Evolutionary conservation across 495 filamentous ascomycete species (phyloP).

Genomic region (Pyronema domesticum): DNA sequence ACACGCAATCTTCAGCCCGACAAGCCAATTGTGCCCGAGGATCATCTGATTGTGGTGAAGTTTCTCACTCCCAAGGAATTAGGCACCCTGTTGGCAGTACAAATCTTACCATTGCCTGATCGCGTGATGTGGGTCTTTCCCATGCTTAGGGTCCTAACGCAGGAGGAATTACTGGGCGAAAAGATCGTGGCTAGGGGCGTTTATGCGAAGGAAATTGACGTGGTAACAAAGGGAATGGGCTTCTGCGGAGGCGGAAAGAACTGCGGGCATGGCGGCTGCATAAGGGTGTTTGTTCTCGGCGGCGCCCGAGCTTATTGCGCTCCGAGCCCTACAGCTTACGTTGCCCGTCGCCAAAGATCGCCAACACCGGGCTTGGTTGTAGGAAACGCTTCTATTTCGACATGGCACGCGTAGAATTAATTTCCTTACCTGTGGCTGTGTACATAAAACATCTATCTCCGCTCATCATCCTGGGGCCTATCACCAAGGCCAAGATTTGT

Average conservation of each 20-base stretch:
- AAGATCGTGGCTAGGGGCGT: conserved; percentile 5
- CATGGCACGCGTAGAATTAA: too few species aligned
- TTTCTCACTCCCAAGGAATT: conserved; percentile 14
- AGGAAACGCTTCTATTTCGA: too few species aligned
- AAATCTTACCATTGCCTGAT: conserved; percentile 8
- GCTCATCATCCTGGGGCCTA: too few species aligned
- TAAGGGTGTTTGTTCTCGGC: too few species aligned
- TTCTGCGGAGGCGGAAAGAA: conserved; percentile 9
- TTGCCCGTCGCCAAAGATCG: too few species aligned
- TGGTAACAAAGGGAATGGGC: conserved; percentile 10
- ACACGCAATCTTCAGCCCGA: not conserved
- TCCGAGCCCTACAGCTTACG: too few species aligned
- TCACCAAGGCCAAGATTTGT: too few species aligned
- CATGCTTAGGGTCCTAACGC: conserved; percentile 9
- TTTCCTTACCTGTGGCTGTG: too few species aligned
- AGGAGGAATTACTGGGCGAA: conserved; percentile 4
- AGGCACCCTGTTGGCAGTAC: conserved; percentile 9
- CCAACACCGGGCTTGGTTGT: too few species aligned
- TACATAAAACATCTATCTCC: too few species aligned
- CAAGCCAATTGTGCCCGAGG: not conserved
- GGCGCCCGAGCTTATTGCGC: too few species aligned
- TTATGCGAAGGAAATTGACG: conserved; percentile 14
- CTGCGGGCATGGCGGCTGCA: not conserved
- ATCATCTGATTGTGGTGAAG: conserved; percentile 10
- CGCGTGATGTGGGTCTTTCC: conserved; percentile 13